phyloP scores from a whole-genome alignment of 2,329 filamentous ascomycete species.

The Colletotrichum limetticola region DNA sequence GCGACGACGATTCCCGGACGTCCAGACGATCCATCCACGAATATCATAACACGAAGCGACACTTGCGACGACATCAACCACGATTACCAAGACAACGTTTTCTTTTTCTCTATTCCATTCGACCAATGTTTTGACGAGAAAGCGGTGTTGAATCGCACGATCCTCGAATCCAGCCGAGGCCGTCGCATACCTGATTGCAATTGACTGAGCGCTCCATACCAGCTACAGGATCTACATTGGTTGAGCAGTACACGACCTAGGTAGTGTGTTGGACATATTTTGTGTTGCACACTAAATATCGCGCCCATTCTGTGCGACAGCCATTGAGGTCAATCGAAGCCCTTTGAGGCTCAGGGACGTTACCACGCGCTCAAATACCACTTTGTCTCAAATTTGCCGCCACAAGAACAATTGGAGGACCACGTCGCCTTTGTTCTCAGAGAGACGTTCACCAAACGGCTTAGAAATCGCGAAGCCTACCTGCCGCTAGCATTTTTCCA shows the following conservation, averaged over 20 bases:
- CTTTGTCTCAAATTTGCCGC: constrained; percentile 14
- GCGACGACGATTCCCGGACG: constrained; percentile 11
- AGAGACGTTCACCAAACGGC: background rate
- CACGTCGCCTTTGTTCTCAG: constrained; percentile 22
- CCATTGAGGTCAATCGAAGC: background rate
- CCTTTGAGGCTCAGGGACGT: background rate
- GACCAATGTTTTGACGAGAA: background rate
- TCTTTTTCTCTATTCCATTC: constrained; percentile 14
- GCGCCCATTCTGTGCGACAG: background rate
- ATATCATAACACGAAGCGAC: constrained; percentile 6
- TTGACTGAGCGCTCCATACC: constrained; percentile 5
- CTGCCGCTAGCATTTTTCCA: constrained; percentile 11
- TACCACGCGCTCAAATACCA: constrained; percentile 20
- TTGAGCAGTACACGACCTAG: background rate
- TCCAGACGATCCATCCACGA: constrained; percentile 20
- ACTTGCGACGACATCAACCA: constrained; percentile 6
- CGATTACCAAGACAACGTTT: constrained; percentile 13
- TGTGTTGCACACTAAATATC: background rate
- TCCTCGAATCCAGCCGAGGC: constrained; percentile 22
- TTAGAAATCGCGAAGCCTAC: background rate
- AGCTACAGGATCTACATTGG: background rate
- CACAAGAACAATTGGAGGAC: constrained; percentile 13
- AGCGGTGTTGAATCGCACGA: background rate
- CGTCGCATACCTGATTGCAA: constrained; percentile 2
- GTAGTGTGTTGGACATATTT: background rate